These are phyloP conservation scores for Smittium mucronatum DNA, from an alignment of 371 early-diverging fungal species.

Conservation along the genomic window DNA sequence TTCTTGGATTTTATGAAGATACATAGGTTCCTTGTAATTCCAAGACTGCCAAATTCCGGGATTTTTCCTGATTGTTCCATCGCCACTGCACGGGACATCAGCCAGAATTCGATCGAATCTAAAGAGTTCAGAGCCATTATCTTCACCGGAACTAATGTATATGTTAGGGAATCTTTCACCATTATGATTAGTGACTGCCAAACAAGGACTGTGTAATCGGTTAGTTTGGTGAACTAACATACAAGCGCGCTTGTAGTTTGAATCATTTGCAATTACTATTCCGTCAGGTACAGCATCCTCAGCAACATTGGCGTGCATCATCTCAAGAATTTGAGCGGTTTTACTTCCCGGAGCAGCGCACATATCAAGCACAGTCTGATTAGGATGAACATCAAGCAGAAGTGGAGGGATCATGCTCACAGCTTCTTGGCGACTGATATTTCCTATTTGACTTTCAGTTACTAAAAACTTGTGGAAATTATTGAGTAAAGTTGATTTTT, in stretches of 20 bases:
- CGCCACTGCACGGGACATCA: constrained; percentile 99
- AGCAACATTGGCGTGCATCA: constrained; percentile 49
- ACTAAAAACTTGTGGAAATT: constrained; percentile 88
- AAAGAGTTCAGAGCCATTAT: constrained; percentile 14
- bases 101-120: constrained; percentile 90
- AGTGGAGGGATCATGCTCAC: constrained; percentile 98
- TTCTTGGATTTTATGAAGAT: constrained; percentile 77
- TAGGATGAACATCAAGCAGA: constrained; percentile 82
- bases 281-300: constrained; percentile 39
- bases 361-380: constrained; percentile 84
- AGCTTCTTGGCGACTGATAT: constrained; percentile 93
- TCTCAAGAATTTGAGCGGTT: constrained; percentile 87
- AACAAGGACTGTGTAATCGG: constrained; percentile 76
- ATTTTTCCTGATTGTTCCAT: constrained; percentile 98
- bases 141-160: constrained; percentile 21
- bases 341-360: constrained; percentile 88
- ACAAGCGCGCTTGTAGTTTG: constrained; percentile 77
- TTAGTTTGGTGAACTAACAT: constrained; percentile 94
- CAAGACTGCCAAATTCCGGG: constrained; percentile 79
- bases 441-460: constrained; percentile 88
- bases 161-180: constrained; percentile 84
- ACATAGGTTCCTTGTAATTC: constrained; percentile 57
- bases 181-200: constrained; percentile 94
- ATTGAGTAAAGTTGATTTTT: constrained; percentile 53
- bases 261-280: constrained; percentile 97